Evolutionary conservation across 2,329 filamentous ascomycete species (phyloP).

Genomic region (Aspergillus sp.): DNA sequence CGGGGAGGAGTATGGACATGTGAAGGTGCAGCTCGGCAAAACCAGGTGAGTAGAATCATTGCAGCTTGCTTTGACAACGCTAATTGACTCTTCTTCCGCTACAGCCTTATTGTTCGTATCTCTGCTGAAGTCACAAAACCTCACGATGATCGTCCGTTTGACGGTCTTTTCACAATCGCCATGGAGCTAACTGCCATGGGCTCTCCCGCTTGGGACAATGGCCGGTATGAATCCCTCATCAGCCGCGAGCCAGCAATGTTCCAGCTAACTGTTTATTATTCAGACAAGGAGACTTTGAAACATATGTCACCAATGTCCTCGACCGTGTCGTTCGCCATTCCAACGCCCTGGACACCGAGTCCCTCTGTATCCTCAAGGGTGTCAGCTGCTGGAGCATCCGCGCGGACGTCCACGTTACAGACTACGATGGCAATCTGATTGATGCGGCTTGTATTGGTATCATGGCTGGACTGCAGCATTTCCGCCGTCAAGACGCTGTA

Average conservation of each 20-base stretch:
- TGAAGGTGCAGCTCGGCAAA: conserved; percentile 83
- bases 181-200: conserved; percentile 92
- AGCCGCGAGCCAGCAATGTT: neutral
- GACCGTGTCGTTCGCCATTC: conserved; percentile 94
- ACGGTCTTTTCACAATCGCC: conserved; percentile 90
- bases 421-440: conserved; percentile 86
- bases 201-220: conserved; percentile 84
- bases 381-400: conserved; percentile 89
- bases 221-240: conserved; percentile 55
- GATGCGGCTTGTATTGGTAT: conserved; percentile 85
- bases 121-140: conserved; percentile 87
- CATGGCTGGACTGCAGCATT: conserved; percentile 86
- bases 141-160: conserved; percentile 84
- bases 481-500: conserved; percentile 83
- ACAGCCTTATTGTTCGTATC: conserved; percentile 66
- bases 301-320: conserved; percentile 81
- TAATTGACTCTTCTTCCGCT: neutral
- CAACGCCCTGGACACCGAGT: conserved; percentile 90
- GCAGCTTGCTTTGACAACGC: neutral
- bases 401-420: conserved; percentile 87
- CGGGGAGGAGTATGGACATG: conserved; percentile 87
- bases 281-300: conserved; percentile 78
- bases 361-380: conserved; percentile 87
- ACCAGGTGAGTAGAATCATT: conserved; percentile 65
- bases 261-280: neutral